These are phyloP conservation scores for Penicillium paneum DNA, from an alignment of 2,329 filamentous ascomycete species.

Conservation along the genomic window DNA sequence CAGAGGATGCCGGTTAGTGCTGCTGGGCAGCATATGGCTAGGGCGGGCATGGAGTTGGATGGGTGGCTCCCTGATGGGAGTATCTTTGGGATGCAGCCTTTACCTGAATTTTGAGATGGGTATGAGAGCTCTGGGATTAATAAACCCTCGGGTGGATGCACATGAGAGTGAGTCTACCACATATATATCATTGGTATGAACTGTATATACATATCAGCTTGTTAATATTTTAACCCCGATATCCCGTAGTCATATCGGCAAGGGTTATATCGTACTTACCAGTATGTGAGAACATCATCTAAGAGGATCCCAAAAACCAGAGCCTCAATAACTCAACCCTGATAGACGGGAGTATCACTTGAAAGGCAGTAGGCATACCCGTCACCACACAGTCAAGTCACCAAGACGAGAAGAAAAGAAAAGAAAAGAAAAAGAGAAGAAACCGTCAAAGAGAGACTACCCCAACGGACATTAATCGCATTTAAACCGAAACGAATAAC, in stretches of 20 bases:
- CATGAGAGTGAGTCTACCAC: background rate
- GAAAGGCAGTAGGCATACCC: background rate
- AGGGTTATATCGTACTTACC: background rate
- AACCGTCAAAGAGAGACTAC: background rate
- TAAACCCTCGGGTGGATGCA: background rate
- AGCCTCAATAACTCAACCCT: background rate
- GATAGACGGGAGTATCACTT: background rate
- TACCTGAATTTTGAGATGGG: conserved; percentile 26
- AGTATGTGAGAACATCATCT: background rate
- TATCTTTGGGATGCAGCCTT: conserved; percentile 27
- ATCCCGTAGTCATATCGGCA: background rate
- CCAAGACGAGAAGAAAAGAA: background rate
- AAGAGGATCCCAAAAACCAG: background rate
- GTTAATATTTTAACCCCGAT: background rate
- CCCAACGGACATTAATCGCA: background rate
- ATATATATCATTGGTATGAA: background rate
- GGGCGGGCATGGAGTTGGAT: conserved; percentile 31
- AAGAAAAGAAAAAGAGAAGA: conserved; percentile 3
- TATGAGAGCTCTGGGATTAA: background rate
- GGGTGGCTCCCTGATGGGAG: conserved; percentile 32
- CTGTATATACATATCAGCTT: background rate
- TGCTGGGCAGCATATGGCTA: conserved; percentile 14
- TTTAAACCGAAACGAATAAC: background rate
- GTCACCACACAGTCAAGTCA: background rate
- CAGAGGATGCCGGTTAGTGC: conserved; percentile 15